Conservation (phyloP, 441 rosid species). For the Iberis amara region DNA sequence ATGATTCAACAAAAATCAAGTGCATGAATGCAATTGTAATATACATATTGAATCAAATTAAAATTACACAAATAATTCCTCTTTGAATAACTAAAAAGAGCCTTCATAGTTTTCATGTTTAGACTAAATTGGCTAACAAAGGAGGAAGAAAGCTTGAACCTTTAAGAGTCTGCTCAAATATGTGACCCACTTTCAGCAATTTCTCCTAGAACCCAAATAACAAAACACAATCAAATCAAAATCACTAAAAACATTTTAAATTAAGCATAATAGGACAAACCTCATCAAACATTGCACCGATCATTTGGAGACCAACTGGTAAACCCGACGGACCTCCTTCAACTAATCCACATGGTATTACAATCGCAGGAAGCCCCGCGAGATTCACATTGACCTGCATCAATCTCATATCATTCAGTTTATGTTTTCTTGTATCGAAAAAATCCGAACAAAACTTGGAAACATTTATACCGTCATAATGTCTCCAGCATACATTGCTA, state of each 20-base stretch:
- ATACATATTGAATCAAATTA: not conserved
- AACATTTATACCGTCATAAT: constrained; percentile 64
- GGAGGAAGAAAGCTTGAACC: constrained; percentile 71
- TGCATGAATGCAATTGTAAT: too few species aligned
- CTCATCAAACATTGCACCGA: constrained; percentile 82
- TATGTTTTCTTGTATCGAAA: not conserved
- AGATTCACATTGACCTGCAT: constrained; percentile 87
- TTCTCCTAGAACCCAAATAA: constrained; percentile 46
- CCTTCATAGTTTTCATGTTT: constrained; percentile 8
- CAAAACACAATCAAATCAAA: constrained; percentile 1
- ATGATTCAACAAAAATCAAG: too few species aligned
- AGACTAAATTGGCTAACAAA: constrained; percentile 31
- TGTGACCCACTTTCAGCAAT: constrained; percentile 64
- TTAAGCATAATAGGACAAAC: constrained; percentile 29
- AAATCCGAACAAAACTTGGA: not conserved
- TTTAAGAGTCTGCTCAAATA: constrained; percentile 83
- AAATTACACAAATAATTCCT: constrained; percentile 11
- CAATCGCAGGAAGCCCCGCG: constrained; percentile 83
- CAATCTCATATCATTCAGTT: constrained; percentile 9
- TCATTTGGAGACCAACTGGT: constrained; percentile 94
- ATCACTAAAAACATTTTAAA: not conserved
- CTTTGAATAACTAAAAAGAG: constrained; percentile 1
- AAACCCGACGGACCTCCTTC: constrained; percentile 61
- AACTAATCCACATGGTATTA: constrained; percentile 83
- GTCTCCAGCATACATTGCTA: constrained; percentile 95